These are phyloP conservation scores for Kalmanozyma brasiliensis DNA, from an alignment of 1,284 basidiomycete species.

Conservation along the genomic window DNA sequence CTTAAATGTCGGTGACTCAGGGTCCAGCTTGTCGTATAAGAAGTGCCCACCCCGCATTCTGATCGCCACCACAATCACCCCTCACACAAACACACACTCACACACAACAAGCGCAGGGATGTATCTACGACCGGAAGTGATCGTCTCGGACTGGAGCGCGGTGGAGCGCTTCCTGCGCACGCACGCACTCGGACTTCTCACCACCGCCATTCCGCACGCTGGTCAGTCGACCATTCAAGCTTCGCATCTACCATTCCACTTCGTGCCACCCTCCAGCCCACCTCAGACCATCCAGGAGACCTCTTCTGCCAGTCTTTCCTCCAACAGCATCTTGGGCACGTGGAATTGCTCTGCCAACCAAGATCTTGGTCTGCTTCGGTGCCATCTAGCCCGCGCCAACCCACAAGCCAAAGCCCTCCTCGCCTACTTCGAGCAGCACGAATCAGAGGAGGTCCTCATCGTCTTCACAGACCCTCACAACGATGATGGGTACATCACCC, in stretches of 20 bases:
- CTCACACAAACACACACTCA: no score
- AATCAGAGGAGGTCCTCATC: slow-evolving; percentile 18
- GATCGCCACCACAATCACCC: no score
- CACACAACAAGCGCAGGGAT: slow-evolving; percentile 5
- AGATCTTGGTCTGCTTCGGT: slow-evolving; percentile 19
- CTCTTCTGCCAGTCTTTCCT: neutral
- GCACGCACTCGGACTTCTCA: slow-evolving; percentile 37
- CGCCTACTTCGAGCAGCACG: neutral
- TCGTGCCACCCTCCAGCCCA: neutral
- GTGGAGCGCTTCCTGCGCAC: slow-evolving; percentile 19
- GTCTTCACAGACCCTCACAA: slow-evolving; percentile 29
- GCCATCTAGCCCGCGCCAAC: slow-evolving; percentile 44
- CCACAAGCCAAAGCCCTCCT: slow-evolving; percentile 50
- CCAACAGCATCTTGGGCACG: slow-evolving; percentile 2
- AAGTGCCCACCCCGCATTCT: no score
- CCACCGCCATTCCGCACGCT: slow-evolving; percentile 25
- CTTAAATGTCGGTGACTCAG: no score
- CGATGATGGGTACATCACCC: slow-evolving; percentile 37
- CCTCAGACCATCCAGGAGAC: neutral
- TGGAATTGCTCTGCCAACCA: neutral
- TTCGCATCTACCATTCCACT: slow-evolving; percentile 34
- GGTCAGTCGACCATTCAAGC: slow-evolving; percentile 34
- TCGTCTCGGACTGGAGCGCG: slow-evolving; percentile 6
- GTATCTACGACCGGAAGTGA: slow-evolving; percentile 34
- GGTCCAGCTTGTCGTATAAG: no score